Evolutionary conservation across 1,139 yeast species (phyloP).

Genomic region (Yamadazyma conglobata): DNA sequence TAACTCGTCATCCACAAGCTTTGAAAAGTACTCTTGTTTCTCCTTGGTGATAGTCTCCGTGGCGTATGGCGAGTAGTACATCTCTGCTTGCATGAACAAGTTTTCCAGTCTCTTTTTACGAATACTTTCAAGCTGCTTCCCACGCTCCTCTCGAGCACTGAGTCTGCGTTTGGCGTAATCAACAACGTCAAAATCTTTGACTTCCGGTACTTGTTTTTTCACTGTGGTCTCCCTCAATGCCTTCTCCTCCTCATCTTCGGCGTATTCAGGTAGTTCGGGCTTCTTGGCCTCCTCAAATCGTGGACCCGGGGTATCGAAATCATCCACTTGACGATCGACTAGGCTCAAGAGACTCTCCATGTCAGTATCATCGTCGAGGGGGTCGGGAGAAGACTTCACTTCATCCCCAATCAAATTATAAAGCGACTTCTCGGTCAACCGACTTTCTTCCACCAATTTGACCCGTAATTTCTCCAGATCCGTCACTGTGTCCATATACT

Average conservation of each 20-base stretch:
- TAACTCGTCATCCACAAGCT: constrained; percentile 32
- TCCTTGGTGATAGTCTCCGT: constrained; percentile 22
- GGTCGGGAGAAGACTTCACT: constrained; percentile 26
- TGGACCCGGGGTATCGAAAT: constrained; percentile 18
- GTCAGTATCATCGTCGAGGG: constrained; percentile 18
- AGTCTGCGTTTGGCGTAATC: constrained; percentile 51
- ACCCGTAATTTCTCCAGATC: constrained; percentile 72
- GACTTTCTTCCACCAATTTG: constrained; percentile 72
- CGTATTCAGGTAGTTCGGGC: constrained; percentile 16
- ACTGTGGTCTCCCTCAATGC: constrained; percentile 2
- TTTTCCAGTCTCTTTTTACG: constrained; percentile 28
- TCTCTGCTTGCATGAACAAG: constrained; percentile 45
- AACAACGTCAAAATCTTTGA: constrained; percentile 48
- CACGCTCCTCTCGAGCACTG: constrained; percentile 19
- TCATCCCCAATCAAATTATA: constrained; percentile 52
- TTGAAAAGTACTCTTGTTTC: constrained; percentile 22
- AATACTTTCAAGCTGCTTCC: constrained; percentile 19
- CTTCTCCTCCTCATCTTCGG: constrained; percentile 14
- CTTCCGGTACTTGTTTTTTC: constrained; percentile 7
- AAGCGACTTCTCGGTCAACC: constrained; percentile 75
- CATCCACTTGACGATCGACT: constrained; percentile 13
- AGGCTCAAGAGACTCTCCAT: constrained; percentile 24
- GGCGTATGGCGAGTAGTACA: constrained; percentile 39
- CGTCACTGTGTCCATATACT: constrained; percentile 57
- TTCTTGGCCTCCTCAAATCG: constrained; percentile 12